Evolutionary conservation across 257 asterid species (phyloP), one percentile per base, ranked within the genome.

Genomic region (Solanum peruvianum): DNA sequence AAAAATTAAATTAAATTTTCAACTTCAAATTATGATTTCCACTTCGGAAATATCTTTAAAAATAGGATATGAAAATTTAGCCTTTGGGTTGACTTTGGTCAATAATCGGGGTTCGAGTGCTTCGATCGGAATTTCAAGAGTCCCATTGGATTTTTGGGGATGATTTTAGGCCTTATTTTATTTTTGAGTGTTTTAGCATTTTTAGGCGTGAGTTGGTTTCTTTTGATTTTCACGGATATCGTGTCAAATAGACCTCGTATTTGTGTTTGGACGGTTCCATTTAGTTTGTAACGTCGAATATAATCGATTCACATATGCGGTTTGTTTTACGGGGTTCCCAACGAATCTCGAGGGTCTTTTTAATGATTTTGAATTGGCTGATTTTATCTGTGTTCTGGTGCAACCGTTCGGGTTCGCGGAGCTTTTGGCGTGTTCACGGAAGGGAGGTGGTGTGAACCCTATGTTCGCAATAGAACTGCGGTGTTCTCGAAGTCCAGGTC

Each of bases 401-500:
- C 62, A 52, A 52, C 20, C n/a, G n/a, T 52, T 10, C 4, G n/a
- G 9, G 0, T 52, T 52, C 11, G 0, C n/a, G 1, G 2, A 52
- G 7, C n/a, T 52, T 52, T 18, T 52, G 62, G 62, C 10, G 2
- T 52, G 11, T 16, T 52, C n/a, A 1, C 4, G 10, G 1, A 52
- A 21, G 10, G 62, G 62, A 18, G 62, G n/a, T 23, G 11, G 62
- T 2, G n/a, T 6, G 62, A 52, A 52, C 62, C 62, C n/a, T 23
- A 23, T 20, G 3, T 49, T 0, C 4, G 1, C 4, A 18, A 10
- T 9, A 52, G n/a, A 52, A 9, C 62, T 52, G 0, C 0, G 3
- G 62, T 21, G 11, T 52, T 52, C n/a, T 9, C 10, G 11, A 21
- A 52, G n/a, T 52, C 6, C 11, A 52, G 3, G 62, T 52, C 62